phyloP scores from a whole-genome alignment of 1,284 basidiomycete species.

The Tilletia indica region DNA sequence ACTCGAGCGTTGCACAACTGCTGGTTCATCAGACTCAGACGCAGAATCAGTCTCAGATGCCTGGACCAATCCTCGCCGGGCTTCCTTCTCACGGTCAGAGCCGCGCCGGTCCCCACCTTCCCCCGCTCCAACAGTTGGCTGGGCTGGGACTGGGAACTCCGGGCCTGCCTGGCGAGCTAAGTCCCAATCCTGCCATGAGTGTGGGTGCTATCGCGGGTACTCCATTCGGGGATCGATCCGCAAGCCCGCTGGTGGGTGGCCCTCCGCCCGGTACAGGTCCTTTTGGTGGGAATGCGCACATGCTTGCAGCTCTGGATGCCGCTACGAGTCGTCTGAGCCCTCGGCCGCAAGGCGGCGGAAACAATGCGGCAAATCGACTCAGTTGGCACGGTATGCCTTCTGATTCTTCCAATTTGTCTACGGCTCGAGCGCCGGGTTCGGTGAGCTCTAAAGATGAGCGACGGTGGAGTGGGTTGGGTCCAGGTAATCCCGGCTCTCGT shows the following conservation, averaged over 20 bases:
- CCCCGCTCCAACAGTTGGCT: conserved; percentile 1
- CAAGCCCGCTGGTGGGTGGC: conserved; percentile 9
- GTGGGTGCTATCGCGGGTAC: conserved; percentile 4
- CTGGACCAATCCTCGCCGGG: not conserved
- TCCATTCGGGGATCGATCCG: conserved; percentile 8
- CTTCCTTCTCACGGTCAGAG: not conserved
- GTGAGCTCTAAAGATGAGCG: conserved; percentile 15
- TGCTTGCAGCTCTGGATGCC: not conserved
- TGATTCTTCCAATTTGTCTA: not conserved
- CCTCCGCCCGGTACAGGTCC: not conserved
- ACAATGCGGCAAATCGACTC: conserved; percentile 6
- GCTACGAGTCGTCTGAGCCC: conserved; percentile 3
- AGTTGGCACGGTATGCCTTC: conserved; percentile 13
- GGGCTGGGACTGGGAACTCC: conserved; percentile 6
- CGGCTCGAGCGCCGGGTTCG: not conserved
- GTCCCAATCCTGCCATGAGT: conserved; percentile 11
- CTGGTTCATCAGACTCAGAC: conserved; percentile 23
- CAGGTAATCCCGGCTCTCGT: not conserved
- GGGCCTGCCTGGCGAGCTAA: conserved; percentile 5
- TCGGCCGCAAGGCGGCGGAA: conserved; percentile 7
- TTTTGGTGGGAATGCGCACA: not conserved
- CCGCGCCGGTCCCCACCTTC: not conserved
- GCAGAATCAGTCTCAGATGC: conserved; percentile 25
- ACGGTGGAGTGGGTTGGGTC: conserved; percentile 7
- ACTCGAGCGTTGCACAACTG: conserved; percentile 41